phyloP scores from a whole-genome alignment of 2,329 filamentous ascomycete species.

The Neonectria sp. region DNA sequence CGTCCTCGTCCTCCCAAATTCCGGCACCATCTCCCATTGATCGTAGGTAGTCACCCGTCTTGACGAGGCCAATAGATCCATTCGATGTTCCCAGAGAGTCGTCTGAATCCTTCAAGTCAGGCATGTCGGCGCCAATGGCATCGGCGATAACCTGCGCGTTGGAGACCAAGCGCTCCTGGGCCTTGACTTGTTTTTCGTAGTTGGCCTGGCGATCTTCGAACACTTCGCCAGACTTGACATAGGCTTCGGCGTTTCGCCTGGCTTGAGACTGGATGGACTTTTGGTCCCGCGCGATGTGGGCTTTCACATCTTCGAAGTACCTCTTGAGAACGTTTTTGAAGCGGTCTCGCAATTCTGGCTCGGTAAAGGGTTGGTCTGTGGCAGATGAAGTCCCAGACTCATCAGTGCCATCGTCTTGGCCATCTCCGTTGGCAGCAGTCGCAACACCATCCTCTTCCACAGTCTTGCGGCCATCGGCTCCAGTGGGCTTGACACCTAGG shows the following conservation, averaged over 20 bases:
- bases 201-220: slow-evolving; percentile 98
- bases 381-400: slow-evolving; percentile 48
- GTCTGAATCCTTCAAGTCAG: slow-evolving; percentile 89
- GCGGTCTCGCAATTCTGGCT: slow-evolving; percentile 83
- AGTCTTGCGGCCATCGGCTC: slow-evolving; percentile 84
- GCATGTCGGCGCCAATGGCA: slow-evolving; percentile 91
- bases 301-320: slow-evolving; percentile 95
- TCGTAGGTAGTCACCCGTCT: slow-evolving; percentile 92
- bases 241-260: slow-evolving; percentile 96
- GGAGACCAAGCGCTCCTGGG: slow-evolving; percentile 89
- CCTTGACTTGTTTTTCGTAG: slow-evolving; percentile 93
- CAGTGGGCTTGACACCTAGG: slow-evolving; percentile 81
- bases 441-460: slow-evolving; percentile 85
- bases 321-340: slow-evolving; percentile 89
- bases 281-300: slow-evolving; percentile 91
- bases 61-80: slow-evolving; percentile 91
- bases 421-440: slow-evolving; percentile 55
- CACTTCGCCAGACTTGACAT: slow-evolving; percentile 98
- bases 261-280: slow-evolving; percentile 89
- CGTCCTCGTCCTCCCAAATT: slow-evolving; percentile 99
- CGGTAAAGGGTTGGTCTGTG: slow-evolving; percentile 81
- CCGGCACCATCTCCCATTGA: slow-evolving; percentile 92
- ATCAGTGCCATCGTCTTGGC: slow-evolving; percentile 58
- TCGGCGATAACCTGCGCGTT: slow-evolving; percentile 95
- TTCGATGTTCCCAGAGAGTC: slow-evolving; percentile 75